Conservation (phyloP, 208 protist species). For the Trichomonas vaginalis region DNA sequence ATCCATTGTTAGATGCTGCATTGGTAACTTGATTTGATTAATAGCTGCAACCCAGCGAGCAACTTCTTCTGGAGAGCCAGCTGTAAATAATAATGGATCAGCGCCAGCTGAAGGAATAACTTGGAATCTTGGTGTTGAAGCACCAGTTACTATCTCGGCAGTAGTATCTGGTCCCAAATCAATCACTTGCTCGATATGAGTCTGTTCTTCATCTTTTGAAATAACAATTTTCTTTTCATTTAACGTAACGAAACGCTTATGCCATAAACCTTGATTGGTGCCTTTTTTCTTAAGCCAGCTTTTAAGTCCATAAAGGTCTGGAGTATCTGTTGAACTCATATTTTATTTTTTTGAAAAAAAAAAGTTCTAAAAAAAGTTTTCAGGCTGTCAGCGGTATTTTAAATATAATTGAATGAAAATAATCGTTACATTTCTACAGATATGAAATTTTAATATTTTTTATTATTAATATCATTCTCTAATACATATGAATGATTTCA, state of each 20-base stretch:
- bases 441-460: too few relatives aligned
- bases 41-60: background rate
- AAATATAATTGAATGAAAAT: too few relatives aligned
- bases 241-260: background rate
- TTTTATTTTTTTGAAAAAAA: too few relatives aligned
- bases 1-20: slow-evolving; percentile 22
- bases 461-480: too few relatives aligned
- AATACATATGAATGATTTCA: too few relatives aligned
- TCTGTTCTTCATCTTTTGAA: background rate
- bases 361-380: too few relatives aligned
- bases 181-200: background rate
- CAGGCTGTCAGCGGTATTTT: too few relatives aligned
- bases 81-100: background rate
- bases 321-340: background rate
- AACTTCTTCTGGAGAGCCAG: background rate
- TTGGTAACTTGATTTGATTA: background rate
- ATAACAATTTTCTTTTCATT: background rate
- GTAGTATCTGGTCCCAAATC: background rate
- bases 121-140: background rate
- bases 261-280: background rate
- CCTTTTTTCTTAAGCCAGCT: slow-evolving; percentile 11
- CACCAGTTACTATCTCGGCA: background rate
- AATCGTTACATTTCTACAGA: too few relatives aligned
- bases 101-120: background rate
- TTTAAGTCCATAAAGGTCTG: background rate